Percentiles rank a stretch among this genome's conserved stretches.
phyloP scores from a whole-genome alignment of 2,329 filamentous ascomycete species.

The Paecilomyces formosus region DNA sequence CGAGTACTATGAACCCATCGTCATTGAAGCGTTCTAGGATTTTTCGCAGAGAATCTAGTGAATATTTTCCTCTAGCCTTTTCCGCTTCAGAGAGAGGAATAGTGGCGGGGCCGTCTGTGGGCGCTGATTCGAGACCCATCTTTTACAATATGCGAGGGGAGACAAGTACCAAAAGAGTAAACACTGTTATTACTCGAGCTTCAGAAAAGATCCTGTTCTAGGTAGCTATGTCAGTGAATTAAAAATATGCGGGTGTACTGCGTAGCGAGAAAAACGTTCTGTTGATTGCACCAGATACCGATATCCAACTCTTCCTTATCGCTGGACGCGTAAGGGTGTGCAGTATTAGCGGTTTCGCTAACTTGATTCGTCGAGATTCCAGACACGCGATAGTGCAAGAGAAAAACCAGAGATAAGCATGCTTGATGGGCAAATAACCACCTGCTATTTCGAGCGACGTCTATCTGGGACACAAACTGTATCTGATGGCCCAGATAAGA shows the following conservation, averaged over 20 bases:
- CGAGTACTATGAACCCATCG: constrained; percentile 24
- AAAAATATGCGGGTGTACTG: neutral
- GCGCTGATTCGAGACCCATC: neutral
- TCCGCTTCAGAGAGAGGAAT: neutral
- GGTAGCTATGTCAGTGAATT: neutral
- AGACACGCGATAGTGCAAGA: neutral
- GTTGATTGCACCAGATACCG: neutral
- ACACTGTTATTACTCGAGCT: neutral
- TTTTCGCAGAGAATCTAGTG: neutral
- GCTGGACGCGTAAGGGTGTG: neutral
- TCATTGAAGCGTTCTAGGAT: neutral
- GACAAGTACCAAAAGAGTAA: neutral
- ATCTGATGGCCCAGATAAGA: neutral
- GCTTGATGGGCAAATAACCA: neutral
- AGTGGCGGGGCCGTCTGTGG: neutral
- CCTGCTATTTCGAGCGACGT: neutral
- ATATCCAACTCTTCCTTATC: neutral
- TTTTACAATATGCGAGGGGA: neutral
- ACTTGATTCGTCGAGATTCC: neutral
- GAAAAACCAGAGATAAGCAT: neutral
- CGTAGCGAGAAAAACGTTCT: too few species aligned
- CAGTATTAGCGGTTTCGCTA: neutral
- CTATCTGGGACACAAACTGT: neutral
- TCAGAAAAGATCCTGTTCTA: neutral
- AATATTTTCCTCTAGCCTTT: neutral